These are phyloP conservation scores for Candida stauntonica DNA, from an alignment of 805 yeast genomes.

Conservation along the genomic window DNA sequence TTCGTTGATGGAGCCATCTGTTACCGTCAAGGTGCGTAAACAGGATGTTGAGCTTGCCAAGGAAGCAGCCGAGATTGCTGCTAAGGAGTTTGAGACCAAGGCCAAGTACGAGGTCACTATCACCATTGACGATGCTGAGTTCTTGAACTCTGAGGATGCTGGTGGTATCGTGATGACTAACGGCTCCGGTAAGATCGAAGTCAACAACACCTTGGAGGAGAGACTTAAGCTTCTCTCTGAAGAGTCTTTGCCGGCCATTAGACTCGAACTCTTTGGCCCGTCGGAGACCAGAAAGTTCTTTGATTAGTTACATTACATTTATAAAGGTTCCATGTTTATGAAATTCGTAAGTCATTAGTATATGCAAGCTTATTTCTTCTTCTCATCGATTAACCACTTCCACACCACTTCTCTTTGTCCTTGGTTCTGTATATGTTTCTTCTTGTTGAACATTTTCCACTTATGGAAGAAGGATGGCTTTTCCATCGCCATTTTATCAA, in stretches of 20 bases:
- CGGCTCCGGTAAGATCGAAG: constrained; percentile 76
- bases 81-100: constrained; percentile 56
- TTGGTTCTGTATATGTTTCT: constrained; percentile 13
- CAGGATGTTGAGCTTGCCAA: constrained; percentile 57
- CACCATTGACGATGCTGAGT: constrained; percentile 49
- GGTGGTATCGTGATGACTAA: constrained; percentile 84
- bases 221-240: constrained; percentile 79
- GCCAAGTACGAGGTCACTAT: constrained; percentile 55
- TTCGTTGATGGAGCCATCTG: constrained; percentile 68
- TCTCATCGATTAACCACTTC: constrained; percentile 51
- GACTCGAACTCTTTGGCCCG: constrained; percentile 85
- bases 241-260: constrained; percentile 86
- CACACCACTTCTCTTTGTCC: constrained; percentile 43
- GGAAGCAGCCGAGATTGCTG: constrained; percentile 55
- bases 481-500: background rate
- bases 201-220: constrained; percentile 91
- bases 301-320: constrained; percentile 43
- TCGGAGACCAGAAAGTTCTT: constrained; percentile 86
- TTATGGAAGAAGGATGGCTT: constrained; percentile 7
- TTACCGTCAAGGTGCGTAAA: constrained; percentile 63
- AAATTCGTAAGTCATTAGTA: constrained; percentile 1
- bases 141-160: constrained; percentile 58
- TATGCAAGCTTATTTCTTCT: constrained; percentile 27
- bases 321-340: background rate
- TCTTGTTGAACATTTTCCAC: constrained; percentile 14